phyloP scores from a whole-genome alignment of 768 basidiomycete genomes.

The Kwoniella dejecticola region DNA sequence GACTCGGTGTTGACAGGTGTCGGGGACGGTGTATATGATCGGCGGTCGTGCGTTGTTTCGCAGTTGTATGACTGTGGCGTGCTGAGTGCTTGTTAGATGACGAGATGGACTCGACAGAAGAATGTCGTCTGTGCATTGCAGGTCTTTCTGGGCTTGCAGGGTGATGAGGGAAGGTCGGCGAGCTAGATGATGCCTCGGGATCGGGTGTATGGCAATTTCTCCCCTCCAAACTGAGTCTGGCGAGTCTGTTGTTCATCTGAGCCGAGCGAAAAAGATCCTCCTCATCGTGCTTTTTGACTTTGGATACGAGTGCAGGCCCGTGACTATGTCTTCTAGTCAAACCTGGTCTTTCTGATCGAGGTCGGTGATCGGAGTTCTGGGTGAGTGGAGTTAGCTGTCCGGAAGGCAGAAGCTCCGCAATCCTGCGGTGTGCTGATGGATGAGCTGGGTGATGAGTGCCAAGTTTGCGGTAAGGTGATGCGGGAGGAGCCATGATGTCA shows the following conservation, averaged over 20 bases:
- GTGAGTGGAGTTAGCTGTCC: background rate
- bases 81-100: no score
- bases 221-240: conserved; percentile 14
- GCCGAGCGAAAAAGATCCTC: conserved; percentile 12
- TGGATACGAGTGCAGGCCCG: background rate
- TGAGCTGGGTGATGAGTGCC: background rate
- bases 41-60: background rate
- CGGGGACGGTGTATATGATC: background rate
- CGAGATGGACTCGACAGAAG: background rate
- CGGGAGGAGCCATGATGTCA: background rate
- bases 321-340: conserved; percentile 13
- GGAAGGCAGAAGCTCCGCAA: background rate
- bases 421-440: conserved; percentile 6
- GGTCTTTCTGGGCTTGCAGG: background rate
- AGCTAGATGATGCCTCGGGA: background rate
- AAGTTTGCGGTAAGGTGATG: conserved; percentile 7
- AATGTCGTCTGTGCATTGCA: conserved; percentile 1
- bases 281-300: background rate
- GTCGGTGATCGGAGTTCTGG: background rate
- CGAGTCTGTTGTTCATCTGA: conserved; percentile 17
- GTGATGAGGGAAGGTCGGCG: background rate
- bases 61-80: background rate
- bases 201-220: conserved; percentile 6
- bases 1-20: conserved; percentile 10
- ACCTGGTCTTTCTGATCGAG: background rate